These are phyloP conservation scores for Liriodendron chinense DNA, from an alignment of 164 flowering plant genomes.

Conservation along the genomic window DNA sequence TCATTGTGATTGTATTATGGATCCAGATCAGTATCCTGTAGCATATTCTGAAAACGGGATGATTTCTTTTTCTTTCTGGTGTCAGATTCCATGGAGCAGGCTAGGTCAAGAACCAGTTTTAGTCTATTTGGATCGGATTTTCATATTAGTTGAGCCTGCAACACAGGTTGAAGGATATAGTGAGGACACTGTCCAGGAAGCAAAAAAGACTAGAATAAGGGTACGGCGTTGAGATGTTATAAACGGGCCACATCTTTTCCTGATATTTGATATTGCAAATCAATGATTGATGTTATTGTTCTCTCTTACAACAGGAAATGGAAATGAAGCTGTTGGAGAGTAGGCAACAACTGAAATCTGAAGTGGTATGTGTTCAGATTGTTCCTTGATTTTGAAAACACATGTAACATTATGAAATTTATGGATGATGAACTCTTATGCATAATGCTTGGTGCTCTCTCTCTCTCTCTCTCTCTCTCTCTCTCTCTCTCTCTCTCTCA, in stretches of 20 bases:
- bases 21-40: background rate
- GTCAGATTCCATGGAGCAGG: conserved; percentile 99
- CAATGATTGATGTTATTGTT: background rate
- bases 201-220: conserved; percentile 70
- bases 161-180: conserved; percentile 75
- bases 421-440: too few species aligned
- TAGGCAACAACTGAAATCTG: conserved; percentile 51
- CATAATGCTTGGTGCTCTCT: too few species aligned
- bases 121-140: conserved; percentile 85
- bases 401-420: too few species aligned
- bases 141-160: conserved; percentile 84
- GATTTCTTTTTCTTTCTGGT: background rate
- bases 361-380: conserved; percentile 53
- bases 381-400: too few species aligned
- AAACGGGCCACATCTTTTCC: background rate
- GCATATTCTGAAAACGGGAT: background rate
- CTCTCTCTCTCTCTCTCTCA: too few species aligned
- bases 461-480: too few species aligned
- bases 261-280: background rate
- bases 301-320: conserved; percentile 58
- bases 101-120: conserved; percentile 98
- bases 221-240: conserved; percentile 30
- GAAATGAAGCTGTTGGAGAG: conserved; percentile 82
- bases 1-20: background rate
- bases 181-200: conserved; percentile 88